These are phyloP conservation scores for Prinsepia uniflora DNA, from an alignment of 306 rosid genomes.

Conservation along the genomic window DNA sequence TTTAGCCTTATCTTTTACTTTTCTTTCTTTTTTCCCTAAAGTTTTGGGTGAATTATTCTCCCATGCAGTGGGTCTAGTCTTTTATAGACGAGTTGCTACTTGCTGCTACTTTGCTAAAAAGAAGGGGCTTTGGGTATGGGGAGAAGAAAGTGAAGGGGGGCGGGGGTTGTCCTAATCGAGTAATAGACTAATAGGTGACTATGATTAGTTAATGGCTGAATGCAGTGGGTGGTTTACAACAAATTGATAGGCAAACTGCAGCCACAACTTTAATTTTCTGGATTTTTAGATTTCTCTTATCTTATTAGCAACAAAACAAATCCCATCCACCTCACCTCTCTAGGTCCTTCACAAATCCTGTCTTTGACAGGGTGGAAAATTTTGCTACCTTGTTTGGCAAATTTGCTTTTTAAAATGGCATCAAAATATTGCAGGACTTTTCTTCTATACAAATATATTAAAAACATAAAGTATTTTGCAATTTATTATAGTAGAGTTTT, in stretches of 20 bases:
- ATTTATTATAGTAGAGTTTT: no score
- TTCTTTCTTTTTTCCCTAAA: constrained; percentile 10
- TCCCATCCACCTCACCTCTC: constrained; percentile 35
- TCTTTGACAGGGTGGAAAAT: constrained; percentile 43
- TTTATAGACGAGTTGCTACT: constrained; percentile 39
- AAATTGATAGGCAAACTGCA: constrained; percentile 51
- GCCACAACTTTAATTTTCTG: constrained; percentile 56
- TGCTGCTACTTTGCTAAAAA: background rate
- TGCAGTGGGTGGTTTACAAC: constrained; percentile 29
- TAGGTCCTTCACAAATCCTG: constrained; percentile 43
- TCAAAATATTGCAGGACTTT: no score
- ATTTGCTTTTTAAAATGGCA: background rate
- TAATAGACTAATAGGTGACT: constrained; percentile 29
- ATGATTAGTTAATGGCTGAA: constrained; percentile 37
- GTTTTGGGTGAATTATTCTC: constrained; percentile 25
- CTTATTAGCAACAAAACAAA: constrained; percentile 37
- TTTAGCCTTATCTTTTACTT: constrained; percentile 17
- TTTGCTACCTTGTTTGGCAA: background rate
- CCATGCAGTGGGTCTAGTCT: constrained; percentile 18
- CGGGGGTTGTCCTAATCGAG: no score
- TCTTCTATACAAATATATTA: no score
- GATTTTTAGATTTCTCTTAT: constrained; percentile 17
- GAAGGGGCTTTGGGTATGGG: constrained; percentile 20
- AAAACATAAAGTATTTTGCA: no score
- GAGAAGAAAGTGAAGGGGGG: constrained; percentile 18